Evolutionary conservation across 176 grass and related monocot genomes (phyloP), one percentile per base, ranked within the genome.

Genomic region (Carex parvula): DNA sequence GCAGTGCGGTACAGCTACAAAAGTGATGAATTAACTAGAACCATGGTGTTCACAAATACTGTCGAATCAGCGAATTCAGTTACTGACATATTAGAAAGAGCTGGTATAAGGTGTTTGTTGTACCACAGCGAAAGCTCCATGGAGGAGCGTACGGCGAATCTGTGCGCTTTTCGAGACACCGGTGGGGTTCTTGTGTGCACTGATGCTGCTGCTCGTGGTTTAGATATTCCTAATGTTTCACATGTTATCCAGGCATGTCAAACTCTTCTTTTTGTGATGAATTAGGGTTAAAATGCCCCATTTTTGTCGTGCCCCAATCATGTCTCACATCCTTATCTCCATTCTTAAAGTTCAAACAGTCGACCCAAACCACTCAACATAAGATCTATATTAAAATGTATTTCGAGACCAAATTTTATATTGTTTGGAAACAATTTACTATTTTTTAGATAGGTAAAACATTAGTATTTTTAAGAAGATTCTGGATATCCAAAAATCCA

Each of bases 111-210:
- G 55, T 95, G 93, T 79, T 83, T 92, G 44, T 69, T 98, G 39
- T 98, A 95, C 86, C 93, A 98, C 59, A 89, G 91, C 67, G 91
- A 95, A 65, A 94, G 84, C 72, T 88, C 91, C 8, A 64, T 91
- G 55, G 91, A 98, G 64, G 93, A 98, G 87, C 87, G 92, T 84
- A 50, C 88, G 55, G 79, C 82, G 14, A 95, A 90, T 80, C 87
- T 98, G 52, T 85, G 87, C 37, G 46, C 41, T 78, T 98, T 98
- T 21, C 73, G 84, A 65, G 91, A 92, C 80, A 90, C 88, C 18
- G 93, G 96, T 78, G 93, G 96, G 0, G 88, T 98, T 62, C 89
- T 98, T 60, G 93, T 98, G n/a, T 98, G 96, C 79, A 98, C 96
- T 30, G 96, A 98, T 90, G 92, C 96, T 79, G 96, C 93, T 68